phyloP scores from a whole-genome alignment of 306 rosid species.

The Ammopiptanthus mongolicus region DNA sequence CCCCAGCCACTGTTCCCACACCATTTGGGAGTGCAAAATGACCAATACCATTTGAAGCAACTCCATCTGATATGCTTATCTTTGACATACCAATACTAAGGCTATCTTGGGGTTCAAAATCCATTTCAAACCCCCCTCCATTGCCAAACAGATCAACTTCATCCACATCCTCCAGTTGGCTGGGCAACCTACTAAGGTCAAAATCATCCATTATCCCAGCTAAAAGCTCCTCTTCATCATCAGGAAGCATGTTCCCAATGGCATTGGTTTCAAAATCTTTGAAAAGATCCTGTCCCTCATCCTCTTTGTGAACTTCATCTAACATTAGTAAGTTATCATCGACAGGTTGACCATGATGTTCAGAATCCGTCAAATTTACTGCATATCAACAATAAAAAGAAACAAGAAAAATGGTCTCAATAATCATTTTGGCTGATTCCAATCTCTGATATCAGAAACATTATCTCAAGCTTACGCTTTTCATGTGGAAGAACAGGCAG shows the following conservation, averaged over 20 bases:
- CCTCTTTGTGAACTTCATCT: constrained; percentile 37
- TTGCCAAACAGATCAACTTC: constrained; percentile 80
- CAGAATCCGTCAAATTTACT: constrained; percentile 59
- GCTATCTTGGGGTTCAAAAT: constrained; percentile 63
- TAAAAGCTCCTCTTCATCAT: constrained; percentile 80
- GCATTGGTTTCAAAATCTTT: constrained; percentile 46
- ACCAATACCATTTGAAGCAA: constrained; percentile 52
- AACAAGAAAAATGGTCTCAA: neutral
- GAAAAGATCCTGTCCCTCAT: constrained; percentile 44
- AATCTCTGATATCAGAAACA: neutral
- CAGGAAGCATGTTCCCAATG: constrained; percentile 70
- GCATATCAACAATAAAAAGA: constrained; percentile 26
- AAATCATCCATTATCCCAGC: constrained; percentile 86
- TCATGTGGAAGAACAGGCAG: constrained; percentile 78
- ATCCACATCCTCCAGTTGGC: constrained; percentile 85
- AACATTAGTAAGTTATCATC: constrained; percentile 47
- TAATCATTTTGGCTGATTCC: constrained; percentile 8
- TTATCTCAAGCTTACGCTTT: constrained; percentile 50
- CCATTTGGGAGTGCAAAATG: constrained; percentile 66
- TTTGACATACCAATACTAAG: constrained; percentile 55
- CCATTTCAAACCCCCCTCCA: constrained; percentile 91
- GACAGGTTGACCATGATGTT: constrained; percentile 36
- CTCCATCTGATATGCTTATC: constrained; percentile 53
- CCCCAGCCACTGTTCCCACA: constrained; percentile 82
- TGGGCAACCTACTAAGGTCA: constrained; percentile 80